Evolutionary conservation across 2,329 filamentous ascomycete species (phyloP).

Genomic region (Phaeophleospora eucalypticola): DNA sequence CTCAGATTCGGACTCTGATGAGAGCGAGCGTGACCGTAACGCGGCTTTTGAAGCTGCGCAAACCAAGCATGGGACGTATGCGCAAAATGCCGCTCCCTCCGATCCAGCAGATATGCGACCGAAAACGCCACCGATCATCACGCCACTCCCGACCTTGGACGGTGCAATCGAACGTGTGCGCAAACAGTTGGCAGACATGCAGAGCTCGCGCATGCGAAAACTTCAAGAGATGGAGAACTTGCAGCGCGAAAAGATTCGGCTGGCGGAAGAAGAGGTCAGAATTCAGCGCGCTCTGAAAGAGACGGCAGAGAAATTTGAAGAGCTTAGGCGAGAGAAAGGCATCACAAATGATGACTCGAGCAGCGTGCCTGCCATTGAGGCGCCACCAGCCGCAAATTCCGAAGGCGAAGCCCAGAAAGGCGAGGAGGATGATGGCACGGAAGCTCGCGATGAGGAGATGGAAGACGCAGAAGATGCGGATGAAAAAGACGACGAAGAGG

Average conservation of each 20-base stretch:
- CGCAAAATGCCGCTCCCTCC: slow-evolving; percentile 7
- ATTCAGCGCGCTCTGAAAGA: slow-evolving; percentile 78
- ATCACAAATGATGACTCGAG: slow-evolving; percentile 21
- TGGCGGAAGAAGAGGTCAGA: slow-evolving; percentile 67
- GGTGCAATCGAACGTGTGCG: slow-evolving; percentile 64
- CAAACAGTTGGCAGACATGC: slow-evolving; percentile 58
- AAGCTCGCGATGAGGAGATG: slow-evolving; percentile 13
- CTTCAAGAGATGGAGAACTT: slow-evolving; percentile 62
- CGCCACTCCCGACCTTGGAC: slow-evolving; percentile 69
- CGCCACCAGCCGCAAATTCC: neutral
- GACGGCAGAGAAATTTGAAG: slow-evolving; percentile 68
- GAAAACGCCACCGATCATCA: slow-evolving; percentile 55
- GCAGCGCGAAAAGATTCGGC: slow-evolving; percentile 63
- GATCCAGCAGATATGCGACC: slow-evolving; percentile 30
- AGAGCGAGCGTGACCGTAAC: slow-evolving; percentile 59
- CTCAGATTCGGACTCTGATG: slow-evolving; percentile 47
- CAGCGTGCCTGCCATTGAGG: slow-evolving; percentile 12
- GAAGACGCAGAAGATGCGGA: slow-evolving; percentile 19
- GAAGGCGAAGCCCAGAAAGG: slow-evolving; percentile 1
- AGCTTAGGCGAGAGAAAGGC: slow-evolving; percentile 49
- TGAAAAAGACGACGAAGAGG: slow-evolving; percentile 18
- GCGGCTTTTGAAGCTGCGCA: slow-evolving; percentile 86
- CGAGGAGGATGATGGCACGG: neutral
- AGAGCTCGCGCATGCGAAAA: slow-evolving; percentile 55
- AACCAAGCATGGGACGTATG: slow-evolving; percentile 78